Percentiles rank a stretch among this genome's conserved stretches.
These are phyloP conservation scores for Calvatia gigantea DNA, from an alignment of 768 basidiomycete species.

Conservation along the genomic window DNA sequence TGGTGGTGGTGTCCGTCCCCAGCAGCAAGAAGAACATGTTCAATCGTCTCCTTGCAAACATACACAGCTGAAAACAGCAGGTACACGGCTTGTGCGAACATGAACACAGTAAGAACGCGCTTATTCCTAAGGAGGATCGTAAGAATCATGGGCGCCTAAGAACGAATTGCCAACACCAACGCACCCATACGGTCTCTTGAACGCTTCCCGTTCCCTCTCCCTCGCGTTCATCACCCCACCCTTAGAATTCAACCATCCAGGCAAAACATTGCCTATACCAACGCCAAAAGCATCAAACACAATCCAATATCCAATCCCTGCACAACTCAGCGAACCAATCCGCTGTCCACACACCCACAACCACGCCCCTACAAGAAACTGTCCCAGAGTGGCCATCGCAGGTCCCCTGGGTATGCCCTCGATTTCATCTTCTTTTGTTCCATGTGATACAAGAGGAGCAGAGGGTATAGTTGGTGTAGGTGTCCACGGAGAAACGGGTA, in stretches of 20 bases:
- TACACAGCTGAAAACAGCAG: constrained; percentile 93
- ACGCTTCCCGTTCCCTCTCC: constrained; percentile 28
- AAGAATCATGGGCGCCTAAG: constrained; percentile 6
- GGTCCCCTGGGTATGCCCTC: constrained; percentile 19
- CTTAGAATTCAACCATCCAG: constrained; percentile 35
- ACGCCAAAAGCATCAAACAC: constrained; percentile 93
- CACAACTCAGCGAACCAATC: constrained; percentile 80
- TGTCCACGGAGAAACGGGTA: constrained; percentile 67
- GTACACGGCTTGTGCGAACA: constrained; percentile 92
- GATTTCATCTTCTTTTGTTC: background rate
- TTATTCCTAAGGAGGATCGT: constrained; percentile 42
- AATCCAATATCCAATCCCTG: constrained; percentile 93
- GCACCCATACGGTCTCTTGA: constrained; percentile 61
- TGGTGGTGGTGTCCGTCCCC: constrained; percentile 64
- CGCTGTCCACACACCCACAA: constrained; percentile 91
- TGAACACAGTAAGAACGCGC: constrained; percentile 62
- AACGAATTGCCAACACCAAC: constrained; percentile 16
- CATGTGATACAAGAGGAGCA: constrained; percentile 25
- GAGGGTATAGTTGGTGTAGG: constrained; percentile 44
- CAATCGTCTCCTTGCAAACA: constrained; percentile 95
- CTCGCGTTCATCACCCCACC: constrained; percentile 16
- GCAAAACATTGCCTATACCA: constrained; percentile 43
- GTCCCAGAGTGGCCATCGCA: constrained; percentile 28
- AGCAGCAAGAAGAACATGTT: constrained; percentile 79
- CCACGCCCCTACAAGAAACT: constrained; percentile 66